Base-by-base conservation (phyloP, 2,329 filamentous ascomycete genomes). In the Cadophora sp. region DNA sequence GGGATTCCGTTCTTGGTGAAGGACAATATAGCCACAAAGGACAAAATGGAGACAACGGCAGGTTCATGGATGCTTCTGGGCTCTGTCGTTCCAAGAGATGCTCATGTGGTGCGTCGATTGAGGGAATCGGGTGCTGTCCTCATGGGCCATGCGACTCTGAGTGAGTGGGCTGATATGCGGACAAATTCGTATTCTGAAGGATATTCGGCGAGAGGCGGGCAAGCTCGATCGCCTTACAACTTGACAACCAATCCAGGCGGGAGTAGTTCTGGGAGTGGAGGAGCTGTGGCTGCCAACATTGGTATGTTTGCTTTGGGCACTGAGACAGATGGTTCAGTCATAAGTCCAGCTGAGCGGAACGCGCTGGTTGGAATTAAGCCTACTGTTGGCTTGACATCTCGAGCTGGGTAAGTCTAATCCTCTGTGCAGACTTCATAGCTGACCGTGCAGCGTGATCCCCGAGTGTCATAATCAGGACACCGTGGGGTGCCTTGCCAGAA, bases 1-100 rank as follows among this genome's bases (percentile, higher is more conserved):
- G 91, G 91, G 3, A 92, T 94, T 53, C 91, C 92, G 0, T 92
- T 92, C 76, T 82, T 91, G 2, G 86, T 93, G 71, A 94, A 94
- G 79, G 91, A 94, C 76, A 91, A 90, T 75, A 90, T 92, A 65
- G 89, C 84, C 27, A 88, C 86, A 9, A 88, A 87, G 71, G 91
- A 93, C 76, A 85, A 85, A 62, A 86, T 94, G 84, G 85, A 93
- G 76, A 94, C 91, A 0, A 93, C 91, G 0, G 91, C 91, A 0
- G 92, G 92, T 0, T 88, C 85, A 74, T 89, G 83, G 84, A 88
- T 88, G 22, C 83, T 94, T 0, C 77, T 91, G 1, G 91, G 91
- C 1, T 88, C 83, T 56, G 80, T 89, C 0, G 87, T 91, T 0
- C 89, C 90, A 2, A 84, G 87, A n/a, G 91, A 94, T 76, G 88